These are phyloP conservation scores for Silene latifolia DNA, from an alignment of 148 eudicot genomes.

Conservation along the genomic window DNA sequence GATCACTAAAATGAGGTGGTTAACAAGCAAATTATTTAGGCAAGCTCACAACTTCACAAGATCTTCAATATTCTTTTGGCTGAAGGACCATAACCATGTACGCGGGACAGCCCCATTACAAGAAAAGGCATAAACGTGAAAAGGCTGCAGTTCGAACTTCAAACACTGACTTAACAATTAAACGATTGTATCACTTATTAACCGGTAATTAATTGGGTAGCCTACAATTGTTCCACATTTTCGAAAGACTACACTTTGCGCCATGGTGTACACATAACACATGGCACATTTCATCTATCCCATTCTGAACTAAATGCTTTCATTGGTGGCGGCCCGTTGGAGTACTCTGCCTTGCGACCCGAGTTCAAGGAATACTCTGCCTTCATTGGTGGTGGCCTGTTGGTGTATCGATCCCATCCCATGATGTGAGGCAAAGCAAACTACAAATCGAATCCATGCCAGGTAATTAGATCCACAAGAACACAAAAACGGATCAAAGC, in stretches of 20 bases:
- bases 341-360: constrained; percentile 12
- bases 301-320: constrained; percentile 22
- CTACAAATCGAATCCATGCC: constrained; percentile 24
- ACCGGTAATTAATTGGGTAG: not conserved
- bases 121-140: not conserved
- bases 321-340: constrained; percentile 10
- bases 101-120: not conserved
- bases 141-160: not conserved
- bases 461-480: not conserved
- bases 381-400: constrained; percentile 9
- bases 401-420: constrained; percentile 34
- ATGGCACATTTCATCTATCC: constrained; percentile 21
- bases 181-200: constrained; percentile 5
- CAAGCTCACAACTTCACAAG: too few relatives aligned
- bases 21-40: too few relatives aligned
- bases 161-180: not conserved
- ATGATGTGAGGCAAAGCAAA: constrained; percentile 34
- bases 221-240: not conserved
- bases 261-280: not conserved
- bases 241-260: not conserved
- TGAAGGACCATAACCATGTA: not conserved
- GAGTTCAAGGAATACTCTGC: constrained; percentile 5
- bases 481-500: not conserved
- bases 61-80: not conserved
- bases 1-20: too few relatives aligned